Conservation (phyloP, 2,329 filamentous ascomycete species). For the Cercospora sp. region DNA sequence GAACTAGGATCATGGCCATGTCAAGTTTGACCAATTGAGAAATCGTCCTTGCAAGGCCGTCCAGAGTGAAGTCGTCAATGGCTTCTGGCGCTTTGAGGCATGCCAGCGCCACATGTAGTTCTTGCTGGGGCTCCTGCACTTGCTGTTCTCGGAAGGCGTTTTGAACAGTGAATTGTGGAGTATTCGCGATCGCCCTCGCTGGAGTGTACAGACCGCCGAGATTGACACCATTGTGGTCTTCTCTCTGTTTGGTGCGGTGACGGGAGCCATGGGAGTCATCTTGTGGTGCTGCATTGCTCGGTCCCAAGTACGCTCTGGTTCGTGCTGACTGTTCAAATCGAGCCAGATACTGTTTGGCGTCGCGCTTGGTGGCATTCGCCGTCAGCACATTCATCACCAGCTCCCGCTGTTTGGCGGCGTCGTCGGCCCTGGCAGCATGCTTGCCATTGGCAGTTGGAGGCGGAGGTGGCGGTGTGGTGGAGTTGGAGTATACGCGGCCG, state of each 20-base stretch:
- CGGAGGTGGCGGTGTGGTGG: slow-evolving; percentile 3
- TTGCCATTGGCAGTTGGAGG: slow-evolving; percentile 26
- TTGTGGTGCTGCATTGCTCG: slow-evolving; percentile 21
- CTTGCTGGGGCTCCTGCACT: slow-evolving; percentile 41
- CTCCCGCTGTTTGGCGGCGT: slow-evolving; percentile 50
- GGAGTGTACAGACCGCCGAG: slow-evolving; percentile 61
- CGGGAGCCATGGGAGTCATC: slow-evolving; percentile 28
- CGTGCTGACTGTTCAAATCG: slow-evolving; percentile 63
- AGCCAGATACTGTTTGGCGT: slow-evolving; percentile 87
- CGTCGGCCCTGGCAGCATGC: slow-evolving; percentile 26
- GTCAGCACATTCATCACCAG: slow-evolving; percentile 84
- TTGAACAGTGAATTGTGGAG: slow-evolving; percentile 60
- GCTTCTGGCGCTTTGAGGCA: slow-evolving; percentile 75
- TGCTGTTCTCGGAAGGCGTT: slow-evolving; percentile 42
- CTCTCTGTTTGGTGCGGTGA: slow-evolving; percentile 28
- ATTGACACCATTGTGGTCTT: slow-evolving; percentile 56
- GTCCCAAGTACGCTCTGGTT: slow-evolving; percentile 43
- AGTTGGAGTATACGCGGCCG: slow-evolving; percentile 20
- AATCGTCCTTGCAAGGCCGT: slow-evolving; percentile 78
- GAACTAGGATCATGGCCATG: slow-evolving; percentile 75
- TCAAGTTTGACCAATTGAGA: slow-evolving; percentile 81
- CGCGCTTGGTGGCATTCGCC: slow-evolving; percentile 86
- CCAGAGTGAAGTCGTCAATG: slow-evolving; percentile 66
- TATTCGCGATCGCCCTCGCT: slow-evolving; percentile 58
- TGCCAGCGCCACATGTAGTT: slow-evolving; percentile 76